Percentiles rank a stretch among this genome's conserved stretches.
Evolutionary conservation across 441 rosid species (phyloP).

Genomic region (Populus hybrid): DNA sequence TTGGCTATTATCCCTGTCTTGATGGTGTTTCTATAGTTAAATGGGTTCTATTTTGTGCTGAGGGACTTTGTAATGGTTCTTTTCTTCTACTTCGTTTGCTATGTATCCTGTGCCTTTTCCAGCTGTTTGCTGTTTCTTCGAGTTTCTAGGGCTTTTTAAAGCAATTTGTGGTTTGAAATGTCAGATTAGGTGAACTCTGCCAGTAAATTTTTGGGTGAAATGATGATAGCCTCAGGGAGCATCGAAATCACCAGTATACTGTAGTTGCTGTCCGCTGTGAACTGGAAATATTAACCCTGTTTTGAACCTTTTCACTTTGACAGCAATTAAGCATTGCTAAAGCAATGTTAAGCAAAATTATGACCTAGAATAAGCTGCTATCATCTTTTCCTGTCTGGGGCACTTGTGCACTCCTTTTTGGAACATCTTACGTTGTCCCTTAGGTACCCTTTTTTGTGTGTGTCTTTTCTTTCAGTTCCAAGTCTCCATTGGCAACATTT

Average conservation of each 20-base stretch:
- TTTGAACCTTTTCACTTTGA: not conserved
- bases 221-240: not conserved
- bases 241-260: not conserved
- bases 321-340: not conserved
- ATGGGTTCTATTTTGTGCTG: constrained; percentile 1
- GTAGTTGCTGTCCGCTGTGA: not conserved
- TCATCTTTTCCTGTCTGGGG: not conserved
- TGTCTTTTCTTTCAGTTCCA: not conserved
- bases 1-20: not conserved
- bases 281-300: not conserved
- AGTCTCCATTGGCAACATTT: not conserved
- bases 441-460: not conserved
- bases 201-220: not conserved
- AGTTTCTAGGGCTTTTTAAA: not conserved
- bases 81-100: not conserved
- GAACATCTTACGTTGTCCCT: not conserved
- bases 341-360: not conserved
- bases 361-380: not conserved
- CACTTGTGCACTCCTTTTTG: not conserved
- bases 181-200: not conserved
- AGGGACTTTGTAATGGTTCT: not conserved
- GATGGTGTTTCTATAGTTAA: not conserved
- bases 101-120: not conserved
- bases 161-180: not conserved
- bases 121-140: not conserved